Evolutionary conservation across 768 basidiomycete species (phyloP), one percentile per base, ranked within the genome.

Genomic region (Favolaschia claudopus): DNA sequence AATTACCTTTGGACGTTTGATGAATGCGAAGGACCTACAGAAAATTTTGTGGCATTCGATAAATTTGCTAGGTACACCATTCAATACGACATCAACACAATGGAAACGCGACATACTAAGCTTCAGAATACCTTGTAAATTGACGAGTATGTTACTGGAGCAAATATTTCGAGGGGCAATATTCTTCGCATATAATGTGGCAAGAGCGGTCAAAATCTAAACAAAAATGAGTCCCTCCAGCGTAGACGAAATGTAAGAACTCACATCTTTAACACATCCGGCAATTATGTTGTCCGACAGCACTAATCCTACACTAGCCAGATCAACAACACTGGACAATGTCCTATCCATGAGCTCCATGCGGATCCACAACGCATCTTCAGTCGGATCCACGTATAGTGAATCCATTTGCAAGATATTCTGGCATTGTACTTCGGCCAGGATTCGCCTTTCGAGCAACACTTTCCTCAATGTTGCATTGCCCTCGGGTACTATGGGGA

Each of bases 341-440:
- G 82, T 84, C 31, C 85, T 74, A 34, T 84, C 82, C 85, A 87
- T 85, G 51, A 86, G 77, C 61, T 87, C 84, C 85, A 87, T 87
- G 45, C 77, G 75, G 44, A 86, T 82, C 85, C 86, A 86, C 28
- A 86, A 67, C 20, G 74, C 63, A 50, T 78, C 77, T 39, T 73
- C 76, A 6, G 64, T 64, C 1, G 76, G 59, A 47, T 77, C 74
- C 33, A 82, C 76, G 48, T 82, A 83, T 24, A 83, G 67, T 45
- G 69, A 75, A 31, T 83, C 82, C 70, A 81, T 76, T 13, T 67
- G 45, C 13, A 86, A 72, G 13, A 85, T 63, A 63, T 84, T 76
- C 40, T 74, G 70, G 40, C 83, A 79, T 12, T 72, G 69, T 13
- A 84, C 27, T 7, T 69, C 53, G 36, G 66, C 72, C 67, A 83